Percentiles rank a stretch among this genome's conserved stretches.
Conservation (phyloP, 495 filamentous ascomycete species). For the Aspergillus steynii region DNA sequence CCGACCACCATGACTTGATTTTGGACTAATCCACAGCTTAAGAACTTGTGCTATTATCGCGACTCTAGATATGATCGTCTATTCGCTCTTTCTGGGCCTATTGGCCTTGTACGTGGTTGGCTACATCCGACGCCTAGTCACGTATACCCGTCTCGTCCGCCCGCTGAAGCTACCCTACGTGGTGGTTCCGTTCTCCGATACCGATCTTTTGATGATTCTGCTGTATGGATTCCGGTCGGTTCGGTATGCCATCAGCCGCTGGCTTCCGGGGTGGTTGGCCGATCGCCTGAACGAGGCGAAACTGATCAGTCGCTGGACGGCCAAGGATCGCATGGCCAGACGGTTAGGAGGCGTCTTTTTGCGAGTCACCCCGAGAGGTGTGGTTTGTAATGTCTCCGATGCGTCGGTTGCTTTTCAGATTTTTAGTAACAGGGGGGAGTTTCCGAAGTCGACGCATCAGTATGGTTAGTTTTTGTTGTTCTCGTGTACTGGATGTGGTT, state of each 20-base stretch:
- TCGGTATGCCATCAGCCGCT: slow-evolving; percentile 14
- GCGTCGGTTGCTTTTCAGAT: slow-evolving; percentile 36
- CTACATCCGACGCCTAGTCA: slow-evolving; percentile 1
- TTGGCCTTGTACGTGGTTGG: slow-evolving; percentile 6
- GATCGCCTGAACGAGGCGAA: slow-evolving; percentile 15
- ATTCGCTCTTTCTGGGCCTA: slow-evolving; percentile 7
- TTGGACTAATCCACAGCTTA: neutral
- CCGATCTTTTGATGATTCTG: slow-evolving; percentile 29
- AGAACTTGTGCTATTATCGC: no score
- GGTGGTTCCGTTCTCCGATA: slow-evolving; percentile 30
- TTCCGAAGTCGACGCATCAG: slow-evolving; percentile 40
- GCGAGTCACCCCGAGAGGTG: slow-evolving; percentile 41
- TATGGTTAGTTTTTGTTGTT: slow-evolving; percentile 24
- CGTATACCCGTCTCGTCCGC: slow-evolving; percentile 30
- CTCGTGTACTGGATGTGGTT: neutral
- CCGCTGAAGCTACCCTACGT: slow-evolving; percentile 36
- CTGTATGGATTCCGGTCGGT: slow-evolving; percentile 9
- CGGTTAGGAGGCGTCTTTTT: slow-evolving; percentile 44
- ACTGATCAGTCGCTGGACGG: slow-evolving; percentile 22
- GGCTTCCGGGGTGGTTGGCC: slow-evolving; percentile 10
- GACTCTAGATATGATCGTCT: neutral
- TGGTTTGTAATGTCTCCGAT: slow-evolving; percentile 43
- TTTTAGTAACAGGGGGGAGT: slow-evolving; percentile 39
- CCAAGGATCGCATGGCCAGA: slow-evolving; percentile 37
- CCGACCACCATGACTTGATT: no score